Conservation (phyloP, 768 basidiomycete species). For the Lepiota venenata region DNA sequence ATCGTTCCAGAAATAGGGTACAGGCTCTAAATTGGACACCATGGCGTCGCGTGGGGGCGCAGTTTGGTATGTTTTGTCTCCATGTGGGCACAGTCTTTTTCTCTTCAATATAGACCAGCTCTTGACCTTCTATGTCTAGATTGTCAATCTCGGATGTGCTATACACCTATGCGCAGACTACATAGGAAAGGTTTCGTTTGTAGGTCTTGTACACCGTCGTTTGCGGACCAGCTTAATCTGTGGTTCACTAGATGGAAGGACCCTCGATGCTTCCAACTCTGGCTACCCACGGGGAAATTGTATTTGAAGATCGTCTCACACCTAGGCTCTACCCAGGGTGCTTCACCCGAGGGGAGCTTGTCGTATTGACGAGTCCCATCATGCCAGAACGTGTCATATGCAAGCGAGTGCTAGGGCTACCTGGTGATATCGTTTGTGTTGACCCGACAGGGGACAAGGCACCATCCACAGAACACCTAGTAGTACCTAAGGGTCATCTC, state of each 20-base stretch:
- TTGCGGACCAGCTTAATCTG: not conserved
- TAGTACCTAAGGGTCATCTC: constrained; percentile 80
- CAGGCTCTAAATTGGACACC: not conserved
- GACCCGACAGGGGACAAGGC: constrained; percentile 74
- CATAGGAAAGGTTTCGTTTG: constrained; percentile 31
- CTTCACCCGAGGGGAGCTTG: constrained; percentile 71
- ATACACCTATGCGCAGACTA: constrained; percentile 64
- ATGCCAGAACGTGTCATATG: constrained; percentile 68
- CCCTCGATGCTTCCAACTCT: constrained; percentile 85
- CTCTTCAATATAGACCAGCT: not conserved
- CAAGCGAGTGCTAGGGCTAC: constrained; percentile 87
- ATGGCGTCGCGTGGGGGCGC: not conserved
- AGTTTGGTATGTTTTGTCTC: constrained; percentile 1
- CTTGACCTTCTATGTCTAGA: constrained; percentile 27
- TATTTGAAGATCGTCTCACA: constrained; percentile 61
- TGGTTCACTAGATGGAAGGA: constrained; percentile 51
- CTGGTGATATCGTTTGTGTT: constrained; percentile 85
- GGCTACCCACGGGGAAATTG: constrained; percentile 51
- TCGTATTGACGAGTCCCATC: constrained; percentile 69
- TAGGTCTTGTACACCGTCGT: constrained; percentile 2
- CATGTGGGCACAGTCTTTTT: not conserved
- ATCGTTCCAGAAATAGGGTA: not conserved
- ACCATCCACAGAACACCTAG: constrained; percentile 67
- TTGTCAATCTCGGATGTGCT: constrained; percentile 51
- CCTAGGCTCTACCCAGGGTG: constrained; percentile 44